Percentiles rank a stretch among this genome's conserved stretches.
Evolutionary conservation across 2,329 filamentous ascomycete genomes (phyloP).

Genomic region (Fusarium zealandicum): DNA sequence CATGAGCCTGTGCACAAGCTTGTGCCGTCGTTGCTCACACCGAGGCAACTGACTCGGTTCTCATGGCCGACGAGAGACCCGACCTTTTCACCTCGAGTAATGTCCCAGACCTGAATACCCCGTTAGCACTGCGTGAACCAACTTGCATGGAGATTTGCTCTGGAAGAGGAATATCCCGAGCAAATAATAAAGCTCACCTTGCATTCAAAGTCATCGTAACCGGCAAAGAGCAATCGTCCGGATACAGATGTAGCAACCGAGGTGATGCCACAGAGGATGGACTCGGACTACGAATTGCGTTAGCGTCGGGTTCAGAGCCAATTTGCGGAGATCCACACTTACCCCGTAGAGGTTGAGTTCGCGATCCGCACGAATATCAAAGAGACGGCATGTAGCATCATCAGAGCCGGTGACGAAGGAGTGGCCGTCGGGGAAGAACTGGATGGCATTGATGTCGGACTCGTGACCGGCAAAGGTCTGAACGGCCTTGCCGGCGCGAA

Average conservation of each 20-base stretch:
- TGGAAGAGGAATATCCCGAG: neutral
- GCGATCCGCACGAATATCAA: constrained; percentile 95
- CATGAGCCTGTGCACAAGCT: constrained; percentile 99
- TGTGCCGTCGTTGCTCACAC: constrained; percentile 98
- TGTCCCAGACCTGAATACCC: constrained; percentile 86
- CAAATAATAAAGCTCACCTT: constrained; percentile 70
- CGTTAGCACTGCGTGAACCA: constrained; percentile 15
- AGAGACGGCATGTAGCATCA: constrained; percentile 94
- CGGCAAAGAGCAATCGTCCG: constrained; percentile 91
- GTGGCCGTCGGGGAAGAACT: constrained; percentile 99
- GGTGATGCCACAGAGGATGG: constrained; percentile 96
- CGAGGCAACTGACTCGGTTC: constrained; percentile 97
- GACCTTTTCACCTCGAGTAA: constrained; percentile 94
- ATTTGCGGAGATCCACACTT: constrained; percentile 47
- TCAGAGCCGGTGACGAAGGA: constrained; percentile 98
- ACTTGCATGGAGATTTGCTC: neutral
- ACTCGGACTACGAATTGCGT: constrained; percentile 74
- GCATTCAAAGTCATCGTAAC: constrained; percentile 99
- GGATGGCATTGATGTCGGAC: constrained; percentile 98
- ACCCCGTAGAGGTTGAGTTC: constrained; percentile 74
- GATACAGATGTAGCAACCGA: constrained; percentile 98
- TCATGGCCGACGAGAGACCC: constrained; percentile 96
- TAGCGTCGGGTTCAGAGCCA: constrained; percentile 17
- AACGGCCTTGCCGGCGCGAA: constrained; percentile 95
- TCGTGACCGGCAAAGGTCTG: constrained; percentile 99